Evolutionary conservation across 2,329 filamentous ascomycete genomes (phyloP).

Genomic region (Cordyceps javanica): DNA sequence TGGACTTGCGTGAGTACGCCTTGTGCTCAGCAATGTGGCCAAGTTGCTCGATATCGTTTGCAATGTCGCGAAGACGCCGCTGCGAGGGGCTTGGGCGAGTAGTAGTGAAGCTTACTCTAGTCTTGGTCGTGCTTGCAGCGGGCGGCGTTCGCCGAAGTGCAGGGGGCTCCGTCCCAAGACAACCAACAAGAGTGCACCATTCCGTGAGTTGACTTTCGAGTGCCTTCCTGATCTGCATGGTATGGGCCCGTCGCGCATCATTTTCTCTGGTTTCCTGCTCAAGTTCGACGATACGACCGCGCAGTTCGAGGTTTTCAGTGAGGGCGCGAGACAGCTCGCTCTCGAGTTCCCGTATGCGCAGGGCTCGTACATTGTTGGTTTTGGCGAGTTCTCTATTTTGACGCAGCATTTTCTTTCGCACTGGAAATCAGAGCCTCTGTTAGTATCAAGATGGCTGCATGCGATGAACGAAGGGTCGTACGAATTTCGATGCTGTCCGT

Average conservation of each 20-base stretch:
- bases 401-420: constrained; percentile 71
- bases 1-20: constrained; percentile 57
- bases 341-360: constrained; percentile 71
- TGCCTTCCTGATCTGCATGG: constrained; percentile 62
- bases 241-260: constrained; percentile 54
- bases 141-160: constrained; percentile 39
- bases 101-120: constrained; percentile 34
- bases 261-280: constrained; percentile 61
- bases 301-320: constrained; percentile 71
- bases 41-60: constrained; percentile 45
- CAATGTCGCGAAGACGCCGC: constrained; percentile 50
- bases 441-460: neutral
- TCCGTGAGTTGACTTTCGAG: constrained; percentile 68
- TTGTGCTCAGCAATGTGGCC: constrained; percentile 63
- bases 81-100: constrained; percentile 44
- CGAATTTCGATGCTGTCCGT: constrained; percentile 65
- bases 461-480: constrained; percentile 36
- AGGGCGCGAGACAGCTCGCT: constrained; percentile 68
- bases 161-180: constrained; percentile 56
- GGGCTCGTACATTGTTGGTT: constrained; percentile 69
- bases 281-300: constrained; percentile 62
- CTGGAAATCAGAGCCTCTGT: constrained; percentile 37
- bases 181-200: constrained; percentile 60
- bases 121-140: constrained; percentile 34
- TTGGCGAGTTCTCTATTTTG: constrained; percentile 81